Conservation (phyloP, 352 stramenopile genomes). For the Saprolegnia diclina region DNA sequence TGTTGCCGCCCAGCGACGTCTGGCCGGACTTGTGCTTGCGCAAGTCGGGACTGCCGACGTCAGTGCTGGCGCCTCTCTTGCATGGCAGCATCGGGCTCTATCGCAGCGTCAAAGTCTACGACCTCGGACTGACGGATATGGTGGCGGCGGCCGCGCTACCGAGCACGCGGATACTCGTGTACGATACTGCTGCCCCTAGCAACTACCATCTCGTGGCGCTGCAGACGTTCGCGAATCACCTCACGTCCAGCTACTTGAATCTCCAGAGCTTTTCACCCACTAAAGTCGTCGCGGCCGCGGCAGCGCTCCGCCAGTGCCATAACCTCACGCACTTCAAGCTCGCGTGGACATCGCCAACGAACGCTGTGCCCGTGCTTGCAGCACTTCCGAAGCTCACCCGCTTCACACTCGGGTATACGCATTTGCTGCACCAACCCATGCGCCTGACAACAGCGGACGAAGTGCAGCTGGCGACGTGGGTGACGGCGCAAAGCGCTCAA, state of each 20-base stretch:
- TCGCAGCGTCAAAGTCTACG: not conserved
- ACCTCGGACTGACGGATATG: not conserved
- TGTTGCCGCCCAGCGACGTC: not conserved
- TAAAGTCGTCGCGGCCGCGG: not conserved
- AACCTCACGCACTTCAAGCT: not conserved
- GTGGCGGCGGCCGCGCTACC: not conserved
- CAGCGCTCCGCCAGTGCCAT: not conserved
- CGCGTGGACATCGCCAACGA: not conserved
- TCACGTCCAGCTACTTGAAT: not conserved
- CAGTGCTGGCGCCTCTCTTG: not conserved
- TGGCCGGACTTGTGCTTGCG: not conserved
- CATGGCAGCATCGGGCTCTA: not conserved
- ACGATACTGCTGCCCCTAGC: not conserved
- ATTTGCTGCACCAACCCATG: not conserved
- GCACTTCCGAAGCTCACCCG: not conserved
- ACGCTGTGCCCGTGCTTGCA: not conserved
- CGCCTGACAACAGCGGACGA: not conserved
- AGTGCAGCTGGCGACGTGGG: not conserved
- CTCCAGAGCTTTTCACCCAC: conserved; percentile 5
- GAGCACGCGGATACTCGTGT: not conserved
- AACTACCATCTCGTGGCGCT: conserved; percentile 9
- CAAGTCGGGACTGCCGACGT: not conserved
- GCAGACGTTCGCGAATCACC: not conserved
- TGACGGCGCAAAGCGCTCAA: not conserved
- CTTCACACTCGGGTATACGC: not conserved